phyloP scores from a whole-genome alignment of 805 yeast genomes.

The Candida insectalens region DNA sequence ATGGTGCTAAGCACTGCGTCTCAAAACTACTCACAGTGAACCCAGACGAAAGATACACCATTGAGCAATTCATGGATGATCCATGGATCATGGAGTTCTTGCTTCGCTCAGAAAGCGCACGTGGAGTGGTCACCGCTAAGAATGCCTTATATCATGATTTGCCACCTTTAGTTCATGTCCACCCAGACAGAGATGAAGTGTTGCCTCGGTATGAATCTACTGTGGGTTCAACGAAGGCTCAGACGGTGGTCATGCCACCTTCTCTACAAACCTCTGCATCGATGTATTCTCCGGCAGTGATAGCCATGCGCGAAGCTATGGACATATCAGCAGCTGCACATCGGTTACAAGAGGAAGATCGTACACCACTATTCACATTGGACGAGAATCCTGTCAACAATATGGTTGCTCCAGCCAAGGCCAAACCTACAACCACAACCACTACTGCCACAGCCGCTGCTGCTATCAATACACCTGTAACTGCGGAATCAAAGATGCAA shows the following conservation, averaged over 20 bases:
- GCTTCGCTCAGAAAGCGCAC: conserved; percentile 17
- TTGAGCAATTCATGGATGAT: conserved; percentile 61
- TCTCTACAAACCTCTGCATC: conserved; percentile 5
- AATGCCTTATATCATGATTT: not conserved
- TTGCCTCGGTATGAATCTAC: not conserved
- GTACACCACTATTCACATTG: not conserved
- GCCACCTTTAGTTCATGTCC: conserved; percentile 11
- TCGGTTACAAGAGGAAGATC: conserved; percentile 44
- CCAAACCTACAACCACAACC: too few relatives aligned
- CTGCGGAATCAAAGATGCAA: too few relatives aligned
- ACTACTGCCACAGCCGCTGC: too few relatives aligned
- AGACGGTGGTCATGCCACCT: not conserved
- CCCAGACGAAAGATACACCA: conserved; percentile 56
- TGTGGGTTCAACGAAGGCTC: not conserved
- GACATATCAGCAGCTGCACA: conserved; percentile 55
- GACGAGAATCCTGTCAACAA: not conserved
- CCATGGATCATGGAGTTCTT: conserved; percentile 55
- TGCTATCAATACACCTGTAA: too few relatives aligned
- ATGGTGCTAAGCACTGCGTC: conserved; percentile 62
- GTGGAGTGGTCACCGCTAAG: not conserved
- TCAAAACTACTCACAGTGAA: conserved; percentile 60
- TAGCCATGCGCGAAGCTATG: conserved; percentile 49
- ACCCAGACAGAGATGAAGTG: conserved; percentile 6
- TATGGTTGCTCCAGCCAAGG: conserved; percentile 7
- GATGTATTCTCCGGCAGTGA: conserved; percentile 47